These are phyloP conservation scores for Penicillium sp. DNA, from an alignment of 2,329 filamentous ascomycete genomes.

Conservation along the genomic window DNA sequence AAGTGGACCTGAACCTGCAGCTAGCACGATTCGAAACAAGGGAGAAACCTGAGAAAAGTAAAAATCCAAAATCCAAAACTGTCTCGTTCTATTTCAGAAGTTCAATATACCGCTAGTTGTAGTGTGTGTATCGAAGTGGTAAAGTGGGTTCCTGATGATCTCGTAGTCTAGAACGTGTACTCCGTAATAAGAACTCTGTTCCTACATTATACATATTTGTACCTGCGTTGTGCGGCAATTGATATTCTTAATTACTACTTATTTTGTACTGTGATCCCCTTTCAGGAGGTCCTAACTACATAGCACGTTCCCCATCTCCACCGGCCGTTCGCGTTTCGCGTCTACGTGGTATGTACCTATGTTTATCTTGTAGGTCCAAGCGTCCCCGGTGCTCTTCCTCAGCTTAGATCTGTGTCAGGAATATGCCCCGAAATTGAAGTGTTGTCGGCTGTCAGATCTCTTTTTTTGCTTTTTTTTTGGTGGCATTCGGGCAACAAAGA, in stretches of 20 bases:
- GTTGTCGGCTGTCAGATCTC: neutral
- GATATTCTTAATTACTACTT: neutral
- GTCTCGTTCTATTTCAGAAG: no score
- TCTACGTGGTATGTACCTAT: neutral
- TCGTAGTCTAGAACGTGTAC: slow-evolving; percentile 6
- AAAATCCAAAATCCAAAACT: neutral
- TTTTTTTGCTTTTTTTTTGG: neutral
- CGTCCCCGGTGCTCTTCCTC: slow-evolving; percentile 1
- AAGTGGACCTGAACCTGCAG: slow-evolving; percentile 1
- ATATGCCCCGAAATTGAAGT: slow-evolving; percentile 8
- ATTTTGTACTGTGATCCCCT: neutral
- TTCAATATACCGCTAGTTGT: no score
- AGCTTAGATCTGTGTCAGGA: slow-evolving; percentile 4
- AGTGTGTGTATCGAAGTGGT: neutral
- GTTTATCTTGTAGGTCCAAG: neutral
- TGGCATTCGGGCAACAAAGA: neutral
- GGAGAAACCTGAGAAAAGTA: neutral
- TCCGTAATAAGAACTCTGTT: neutral
- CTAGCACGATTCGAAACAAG: slow-evolving; percentile 9
- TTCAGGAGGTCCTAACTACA: neutral
- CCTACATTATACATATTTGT: neutral
- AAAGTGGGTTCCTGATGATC: slow-evolving; percentile 12
- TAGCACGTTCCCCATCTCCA: neutral
- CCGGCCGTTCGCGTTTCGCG: slow-evolving; percentile 7
- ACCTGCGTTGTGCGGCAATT: slow-evolving; percentile 4